Base-by-base conservation (phyloP, 768 basidiomycete genomes). In the Mrakia blollopis region DNA sequence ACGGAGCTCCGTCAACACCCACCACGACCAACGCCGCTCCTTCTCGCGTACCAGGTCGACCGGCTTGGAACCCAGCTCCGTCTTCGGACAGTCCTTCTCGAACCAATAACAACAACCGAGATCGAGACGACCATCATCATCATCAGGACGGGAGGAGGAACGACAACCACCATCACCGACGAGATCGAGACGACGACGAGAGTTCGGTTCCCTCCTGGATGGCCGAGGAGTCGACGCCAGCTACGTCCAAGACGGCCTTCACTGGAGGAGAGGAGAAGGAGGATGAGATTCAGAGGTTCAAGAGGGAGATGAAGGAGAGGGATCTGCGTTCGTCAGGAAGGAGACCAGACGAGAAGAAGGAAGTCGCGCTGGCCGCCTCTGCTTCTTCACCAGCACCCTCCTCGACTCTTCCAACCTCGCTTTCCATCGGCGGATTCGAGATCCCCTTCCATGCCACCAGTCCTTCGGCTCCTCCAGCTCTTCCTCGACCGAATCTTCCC, bases 231-330 rank as follows among this genome's bases (percentile, higher is more conserved):
- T 69, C 50, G 11, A 71, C 28, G 23, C 39, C 44, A 0, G 68
- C 68, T 21, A 54, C 62, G 21, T 32, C 28, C 35, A 63, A 63
- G 62, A 37, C n/a, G 5, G 62, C 30, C 28, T 72, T 50, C 44
- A 44, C 44, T 11, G 47, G 28, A 47, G 50, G 47, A 23, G 72
- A 67, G 23, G 76, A 61, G 70, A 72, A 72, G 32, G 76, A 77
- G 61, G 76, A 77, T 47, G 76, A 50, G 57, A 77, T 77, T 47
- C 69, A 72, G 39, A 71, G 68, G 62, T 77, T 77, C 71, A 77
- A 77, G 76, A 54, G 76, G 23, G 76, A 77, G 76, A 77, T 77
- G 76, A 44, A 62, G 37, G 76, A 77, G 32, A 70, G 76, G 18
- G 76, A 77, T n/a, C 28, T 52, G 18, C 57, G 39, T 23, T 41